A percentile compares a stretch with the other conserved stretches of the same genome.
Conservation (phyloP, 441 rosid species). For the Biscutella laevigata region DNA sequence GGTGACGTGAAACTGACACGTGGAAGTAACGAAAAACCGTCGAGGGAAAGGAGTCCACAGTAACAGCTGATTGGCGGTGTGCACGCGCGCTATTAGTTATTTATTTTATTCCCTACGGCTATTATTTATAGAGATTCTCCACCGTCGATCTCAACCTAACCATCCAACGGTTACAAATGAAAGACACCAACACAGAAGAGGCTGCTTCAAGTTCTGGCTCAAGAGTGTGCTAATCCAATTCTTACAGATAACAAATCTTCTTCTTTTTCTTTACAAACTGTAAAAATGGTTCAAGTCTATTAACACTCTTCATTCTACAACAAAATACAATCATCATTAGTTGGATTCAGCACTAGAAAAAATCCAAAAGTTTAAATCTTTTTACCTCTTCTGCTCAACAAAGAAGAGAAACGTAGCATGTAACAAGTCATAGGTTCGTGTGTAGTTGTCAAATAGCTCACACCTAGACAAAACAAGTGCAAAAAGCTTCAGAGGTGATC, state of each 20-base stretch:
- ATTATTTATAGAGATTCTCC: background rate
- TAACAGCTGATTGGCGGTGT: background rate
- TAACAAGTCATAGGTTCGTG: conserved; percentile 69
- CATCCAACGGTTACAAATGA: background rate
- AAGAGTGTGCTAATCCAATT: too few relatives aligned
- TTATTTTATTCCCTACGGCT: background rate
- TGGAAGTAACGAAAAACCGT: conserved; percentile 9
- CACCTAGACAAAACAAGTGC: conserved; percentile 35
- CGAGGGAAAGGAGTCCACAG: background rate
- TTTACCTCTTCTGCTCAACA: conserved; percentile 53
- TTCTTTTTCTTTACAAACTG: too few relatives aligned
- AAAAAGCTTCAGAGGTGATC: conserved; percentile 10
- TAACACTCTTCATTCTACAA: conserved; percentile 13
- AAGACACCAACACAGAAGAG: background rate
- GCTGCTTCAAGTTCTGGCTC: too few relatives aligned
- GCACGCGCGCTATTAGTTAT: conserved; percentile 8
- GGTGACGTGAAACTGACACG: conserved; percentile 16
- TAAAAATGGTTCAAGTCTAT: conserved; percentile 2
- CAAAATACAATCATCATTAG: conserved; percentile 10
- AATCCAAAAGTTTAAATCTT: background rate
- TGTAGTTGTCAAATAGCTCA: conserved; percentile 76
- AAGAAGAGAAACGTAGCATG: conserved; percentile 72
- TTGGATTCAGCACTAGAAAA: background rate
- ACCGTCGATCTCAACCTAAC: background rate
- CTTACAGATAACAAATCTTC: too few relatives aligned